These are phyloP conservation scores for Candida adriatica DNA, from an alignment of 805 yeast species.

Conservation along the genomic window DNA sequence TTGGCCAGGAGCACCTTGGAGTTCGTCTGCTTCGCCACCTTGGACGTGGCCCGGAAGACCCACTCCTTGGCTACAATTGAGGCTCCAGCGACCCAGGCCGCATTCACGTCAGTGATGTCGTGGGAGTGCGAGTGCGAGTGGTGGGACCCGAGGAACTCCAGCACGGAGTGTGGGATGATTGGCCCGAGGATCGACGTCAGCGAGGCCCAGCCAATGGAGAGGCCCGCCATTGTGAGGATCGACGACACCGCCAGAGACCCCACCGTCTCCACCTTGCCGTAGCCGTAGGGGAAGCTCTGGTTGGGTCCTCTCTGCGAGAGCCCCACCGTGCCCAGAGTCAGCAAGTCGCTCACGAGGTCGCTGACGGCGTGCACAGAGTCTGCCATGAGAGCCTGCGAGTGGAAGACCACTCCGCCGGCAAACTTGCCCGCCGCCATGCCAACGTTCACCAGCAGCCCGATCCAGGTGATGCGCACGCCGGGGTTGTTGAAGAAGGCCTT, in stretches of 20 bases:
- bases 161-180: constrained; percentile 51
- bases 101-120: constrained; percentile 66
- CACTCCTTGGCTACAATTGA: constrained; percentile 85
- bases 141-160: constrained; percentile 44
- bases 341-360: constrained; percentile 82
- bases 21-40: constrained; percentile 68
- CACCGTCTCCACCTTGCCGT: constrained; percentile 87
- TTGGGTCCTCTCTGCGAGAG: constrained; percentile 59
- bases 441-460: constrained; percentile 79
- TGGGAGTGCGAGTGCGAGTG: constrained; percentile 33
- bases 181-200: constrained; percentile 62
- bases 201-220: constrained; percentile 86
- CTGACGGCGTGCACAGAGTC: constrained; percentile 92
- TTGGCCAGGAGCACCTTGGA: constrained; percentile 91
- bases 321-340: constrained; percentile 85
- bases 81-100: constrained; percentile 93
- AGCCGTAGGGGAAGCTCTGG: constrained; percentile 70
- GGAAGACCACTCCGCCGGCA: constrained; percentile 84
- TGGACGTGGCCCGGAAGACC: constrained; percentile 75
- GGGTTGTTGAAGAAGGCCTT: constrained; percentile 55
- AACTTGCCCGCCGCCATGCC: constrained; percentile 85
- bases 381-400: constrained; percentile 90
- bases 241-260: constrained; percentile 88
- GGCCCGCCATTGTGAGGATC: constrained; percentile 78
- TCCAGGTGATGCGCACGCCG: constrained; percentile 88